Percentiles rank a stretch among this genome's conserved stretches.
phyloP scores from a whole-genome alignment of 306 rosid genomes.

The Begonia masoniana region DNA sequence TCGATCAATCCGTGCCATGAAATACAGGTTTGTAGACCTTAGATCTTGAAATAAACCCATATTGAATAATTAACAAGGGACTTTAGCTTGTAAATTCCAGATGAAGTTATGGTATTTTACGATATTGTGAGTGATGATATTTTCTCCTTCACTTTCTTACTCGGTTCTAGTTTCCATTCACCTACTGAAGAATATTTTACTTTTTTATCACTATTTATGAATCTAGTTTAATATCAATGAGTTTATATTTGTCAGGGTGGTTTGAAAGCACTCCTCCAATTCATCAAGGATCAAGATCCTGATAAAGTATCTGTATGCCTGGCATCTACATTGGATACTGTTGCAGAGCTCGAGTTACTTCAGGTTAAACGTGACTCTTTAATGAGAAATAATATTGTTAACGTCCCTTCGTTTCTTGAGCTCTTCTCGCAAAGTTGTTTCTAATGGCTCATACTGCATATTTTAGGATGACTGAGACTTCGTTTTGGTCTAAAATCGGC shows the following conservation, averaged over 20 bases:
- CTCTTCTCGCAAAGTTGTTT: too few relatives aligned
- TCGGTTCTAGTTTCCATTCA: too few relatives aligned
- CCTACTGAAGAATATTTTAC: too few relatives aligned
- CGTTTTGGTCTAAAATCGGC: neutral
- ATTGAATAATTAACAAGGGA: too few relatives aligned
- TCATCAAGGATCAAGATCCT: constrained; percentile 63
- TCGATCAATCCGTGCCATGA: too few relatives aligned
- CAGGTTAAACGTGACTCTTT: constrained; percentile 34
- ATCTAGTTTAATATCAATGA: constrained; percentile 12
- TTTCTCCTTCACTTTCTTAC: too few relatives aligned
- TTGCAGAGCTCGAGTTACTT: constrained; percentile 74
- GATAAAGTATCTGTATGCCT: constrained; percentile 75
- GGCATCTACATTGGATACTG: constrained; percentile 64
- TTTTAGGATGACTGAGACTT: neutral
- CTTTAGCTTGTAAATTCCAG: too few relatives aligned
- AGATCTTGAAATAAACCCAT: neutral
- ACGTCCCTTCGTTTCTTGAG: too few relatives aligned
- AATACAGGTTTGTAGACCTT: neutral
- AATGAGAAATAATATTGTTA: too few relatives aligned
- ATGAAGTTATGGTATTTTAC: too few relatives aligned
- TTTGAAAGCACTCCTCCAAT: constrained; percentile 56
- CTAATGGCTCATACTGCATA: too few relatives aligned
- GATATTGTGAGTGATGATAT: too few relatives aligned
- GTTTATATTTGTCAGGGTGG: constrained; percentile 47
- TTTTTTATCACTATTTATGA: constrained; percentile 11